These are phyloP conservation scores for Euphrasia confusa DNA, from an alignment of 257 asterid genomes.

Conservation along the genomic window DNA sequence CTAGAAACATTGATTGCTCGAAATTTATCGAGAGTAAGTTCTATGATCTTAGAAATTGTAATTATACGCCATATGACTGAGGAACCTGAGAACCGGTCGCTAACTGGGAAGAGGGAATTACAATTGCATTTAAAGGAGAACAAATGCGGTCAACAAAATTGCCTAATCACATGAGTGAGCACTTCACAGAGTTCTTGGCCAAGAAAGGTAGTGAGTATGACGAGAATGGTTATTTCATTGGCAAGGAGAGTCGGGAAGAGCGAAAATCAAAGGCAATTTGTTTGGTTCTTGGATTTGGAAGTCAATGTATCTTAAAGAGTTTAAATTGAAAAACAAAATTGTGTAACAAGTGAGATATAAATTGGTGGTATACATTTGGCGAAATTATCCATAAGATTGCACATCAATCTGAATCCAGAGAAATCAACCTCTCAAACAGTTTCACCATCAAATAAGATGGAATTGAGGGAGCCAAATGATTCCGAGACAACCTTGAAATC, in stretches of 20 bases:
- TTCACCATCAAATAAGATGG: too few relatives aligned
- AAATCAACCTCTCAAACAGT: too few relatives aligned
- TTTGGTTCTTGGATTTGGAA: constrained; percentile 39
- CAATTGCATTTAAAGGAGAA: constrained; percentile 45
- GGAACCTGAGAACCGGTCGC: constrained; percentile 45
- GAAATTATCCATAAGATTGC: background rate
- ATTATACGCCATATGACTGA: constrained; percentile 46
- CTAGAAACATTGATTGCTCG: constrained; percentile 32
- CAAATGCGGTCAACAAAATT: constrained; percentile 25
- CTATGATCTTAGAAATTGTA: constrained; percentile 46
- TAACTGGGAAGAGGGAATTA: constrained; percentile 55
- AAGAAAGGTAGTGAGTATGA: constrained; percentile 37
- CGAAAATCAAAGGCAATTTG: constrained; percentile 54
- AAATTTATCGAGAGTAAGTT: constrained; percentile 46
- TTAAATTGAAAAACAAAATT: constrained; percentile 49
- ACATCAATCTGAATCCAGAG: too few relatives aligned
- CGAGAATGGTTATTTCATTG: constrained; percentile 40
- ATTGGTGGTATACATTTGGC: constrained; percentile 49
- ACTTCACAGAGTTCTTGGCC: constrained; percentile 43
- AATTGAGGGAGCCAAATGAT: too few relatives aligned
- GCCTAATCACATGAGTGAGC: constrained; percentile 38
- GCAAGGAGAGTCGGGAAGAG: constrained; percentile 35
- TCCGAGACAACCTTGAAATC: background rate
- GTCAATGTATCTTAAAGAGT: constrained; percentile 29
- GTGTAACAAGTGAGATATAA: constrained; percentile 53